Percentiles rank a stretch among this genome's conserved stretches.
Evolutionary conservation across 2,329 filamentous ascomycete genomes (phyloP).

Genomic region (Stachybotrys elegans): DNA sequence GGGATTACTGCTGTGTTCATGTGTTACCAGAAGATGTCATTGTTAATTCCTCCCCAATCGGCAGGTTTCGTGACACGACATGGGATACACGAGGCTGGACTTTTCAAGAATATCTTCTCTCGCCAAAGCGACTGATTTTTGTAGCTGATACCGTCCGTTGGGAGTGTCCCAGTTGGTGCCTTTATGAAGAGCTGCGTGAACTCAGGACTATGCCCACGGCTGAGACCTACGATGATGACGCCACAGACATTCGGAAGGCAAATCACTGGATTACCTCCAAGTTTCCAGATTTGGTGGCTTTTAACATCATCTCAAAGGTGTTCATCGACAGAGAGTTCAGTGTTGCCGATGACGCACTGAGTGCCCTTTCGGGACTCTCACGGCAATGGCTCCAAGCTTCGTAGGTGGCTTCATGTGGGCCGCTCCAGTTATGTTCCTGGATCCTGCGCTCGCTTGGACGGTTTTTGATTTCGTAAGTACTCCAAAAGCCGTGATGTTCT

Average conservation of each 20-base stretch:
- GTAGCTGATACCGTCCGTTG: not conserved
- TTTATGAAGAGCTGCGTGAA: not conserved
- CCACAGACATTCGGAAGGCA: not conserved
- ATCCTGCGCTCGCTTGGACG: not conserved
- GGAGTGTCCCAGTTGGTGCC: not conserved
- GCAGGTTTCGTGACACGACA: no score
- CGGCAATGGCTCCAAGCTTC: not conserved
- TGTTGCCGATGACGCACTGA: not conserved
- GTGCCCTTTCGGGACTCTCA: not conserved
- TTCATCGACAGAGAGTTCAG: not conserved
- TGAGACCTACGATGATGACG: not conserved
- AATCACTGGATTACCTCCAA: not conserved
- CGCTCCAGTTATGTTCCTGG: not conserved
- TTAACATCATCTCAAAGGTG: not conserved
- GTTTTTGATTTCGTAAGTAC: not conserved
- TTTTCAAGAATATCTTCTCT: not conserved
- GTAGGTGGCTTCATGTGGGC: not conserved
- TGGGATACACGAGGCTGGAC: no score
- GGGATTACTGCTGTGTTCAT: no score
- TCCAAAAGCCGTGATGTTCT: no score
- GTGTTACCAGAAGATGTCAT: no score
- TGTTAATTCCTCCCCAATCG: no score
- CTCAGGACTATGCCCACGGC: not conserved
- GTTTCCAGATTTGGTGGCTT: not conserved
- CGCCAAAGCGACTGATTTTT: not conserved